Base-by-base conservation (phyloP, 495 filamentous ascomycete species). In the Hypoxylon trugodes region DNA sequence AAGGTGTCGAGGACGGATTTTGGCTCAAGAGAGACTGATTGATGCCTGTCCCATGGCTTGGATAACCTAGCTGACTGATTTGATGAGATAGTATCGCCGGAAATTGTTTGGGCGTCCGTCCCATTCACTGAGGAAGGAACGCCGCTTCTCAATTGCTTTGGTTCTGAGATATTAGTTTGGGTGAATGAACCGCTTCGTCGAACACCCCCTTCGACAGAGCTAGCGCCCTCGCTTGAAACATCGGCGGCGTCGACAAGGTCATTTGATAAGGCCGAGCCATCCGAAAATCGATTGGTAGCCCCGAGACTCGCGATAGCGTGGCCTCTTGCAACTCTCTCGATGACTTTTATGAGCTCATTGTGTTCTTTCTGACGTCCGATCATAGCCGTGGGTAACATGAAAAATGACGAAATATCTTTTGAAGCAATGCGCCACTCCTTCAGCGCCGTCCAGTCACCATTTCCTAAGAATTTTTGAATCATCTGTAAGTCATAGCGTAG, bases 391-490 rank as follows among this genome's bases (percentile, higher is more conserved):
- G 92, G 92, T 9, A 96, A 82, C 47, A 89, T 88, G 72, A 96
- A 97, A 66, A 92, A 93, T 1, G 90, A 93, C 1, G 91, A 94
- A 0, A 95, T 82, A 71, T 96, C 92, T 41, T 85, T 88, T 15
- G 86, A 83, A 33, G 84, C 92, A 57, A 93, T 85, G 49, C 84
- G 75, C 72, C 90, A 96, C 19, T 87, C 81, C 55, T 82, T 84
- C 47, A 96, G 75, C 0, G 83, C 84, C 49, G 83, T 81, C 40
- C 78, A 81, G 67, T 96, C 87, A n/a, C 91, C 92, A 66, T 89
- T 86, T 3, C 84, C 85, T 13, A 97, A 78, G 24, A 95, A 74
- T 65, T 87, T 81, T 42, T 88, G 84, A 2, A 96, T 84, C 58
- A 85, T 77, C 6, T 82, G 67, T 38, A 97, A 74, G 65, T 97